Percentiles rank a stretch among this genome's conserved stretches.
Evolutionary conservation across 345 rosid genomes (phyloP).

Genomic region (Populus pruinosa): DNA sequence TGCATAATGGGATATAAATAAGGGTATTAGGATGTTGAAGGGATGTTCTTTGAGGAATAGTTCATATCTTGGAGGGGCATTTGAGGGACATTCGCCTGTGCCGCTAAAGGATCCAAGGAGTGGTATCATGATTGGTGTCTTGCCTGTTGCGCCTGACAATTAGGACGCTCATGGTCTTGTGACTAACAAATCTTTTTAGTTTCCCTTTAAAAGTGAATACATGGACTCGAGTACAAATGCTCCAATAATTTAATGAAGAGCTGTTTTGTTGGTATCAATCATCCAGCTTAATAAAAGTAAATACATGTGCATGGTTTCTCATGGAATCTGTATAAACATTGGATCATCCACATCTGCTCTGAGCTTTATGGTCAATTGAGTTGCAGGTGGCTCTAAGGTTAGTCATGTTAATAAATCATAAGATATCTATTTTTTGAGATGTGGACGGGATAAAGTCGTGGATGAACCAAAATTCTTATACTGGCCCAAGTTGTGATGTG

Average conservation of each 20-base stretch:
- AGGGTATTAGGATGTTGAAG: background rate
- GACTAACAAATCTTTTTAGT: background rate
- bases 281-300: background rate
- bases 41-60: background rate
- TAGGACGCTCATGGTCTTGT: background rate
- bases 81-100: background rate
- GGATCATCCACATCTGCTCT: background rate
- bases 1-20: background rate
- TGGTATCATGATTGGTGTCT: background rate
- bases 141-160: background rate
- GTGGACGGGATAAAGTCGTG: background rate
- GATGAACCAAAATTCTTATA: background rate
- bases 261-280: background rate
- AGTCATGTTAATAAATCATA: background rate
- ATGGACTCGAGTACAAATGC: background rate
- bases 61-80: background rate
- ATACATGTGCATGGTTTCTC: background rate
- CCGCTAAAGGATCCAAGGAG: background rate
- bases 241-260: background rate
- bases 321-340: background rate
- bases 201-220: background rate
- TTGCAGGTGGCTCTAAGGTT: background rate
- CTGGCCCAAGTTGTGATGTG: background rate
- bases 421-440: background rate
- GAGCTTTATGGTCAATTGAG: background rate